These are phyloP conservation scores for Picochlorum sp. DNA, from an alignment of 139 green algal species.

Conservation along the genomic window DNA sequence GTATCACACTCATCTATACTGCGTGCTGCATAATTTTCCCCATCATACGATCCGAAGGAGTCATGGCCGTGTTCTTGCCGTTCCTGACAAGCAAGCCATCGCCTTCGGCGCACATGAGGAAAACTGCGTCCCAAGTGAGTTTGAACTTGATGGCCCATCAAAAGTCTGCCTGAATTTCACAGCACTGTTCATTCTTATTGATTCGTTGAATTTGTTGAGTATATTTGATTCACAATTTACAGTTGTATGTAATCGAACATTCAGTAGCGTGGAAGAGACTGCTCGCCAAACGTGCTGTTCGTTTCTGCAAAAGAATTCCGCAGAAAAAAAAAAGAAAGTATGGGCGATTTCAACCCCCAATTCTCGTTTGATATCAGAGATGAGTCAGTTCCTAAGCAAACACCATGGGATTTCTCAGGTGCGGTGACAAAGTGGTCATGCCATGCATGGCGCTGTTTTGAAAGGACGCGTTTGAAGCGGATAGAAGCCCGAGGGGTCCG, in stretches of 20 bases:
- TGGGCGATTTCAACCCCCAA: constrained; percentile 47
- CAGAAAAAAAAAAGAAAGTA: neutral
- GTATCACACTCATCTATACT: constrained; percentile 46
- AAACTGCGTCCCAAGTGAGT: too few species aligned
- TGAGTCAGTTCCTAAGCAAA: constrained; percentile 30
- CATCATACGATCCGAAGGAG: constrained; percentile 65
- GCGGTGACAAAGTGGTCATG: neutral
- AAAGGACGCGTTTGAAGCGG: neutral
- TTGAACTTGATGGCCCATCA: constrained; percentile 2
- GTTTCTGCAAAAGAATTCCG: too few species aligned
- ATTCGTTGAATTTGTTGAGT: too few species aligned
- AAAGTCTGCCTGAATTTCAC: neutral
- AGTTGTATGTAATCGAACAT: too few species aligned
- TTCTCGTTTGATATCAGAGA: constrained; percentile 57
- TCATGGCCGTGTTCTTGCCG: constrained; percentile 69
- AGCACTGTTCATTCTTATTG: too few species aligned
- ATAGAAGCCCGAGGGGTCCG: too few species aligned
- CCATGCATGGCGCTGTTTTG: neutral
- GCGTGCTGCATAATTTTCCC: constrained; percentile 80
- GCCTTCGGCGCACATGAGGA: constrained; percentile 3
- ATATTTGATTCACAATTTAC: too few species aligned
- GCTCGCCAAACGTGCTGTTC: too few species aligned
- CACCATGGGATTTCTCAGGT: constrained; percentile 73
- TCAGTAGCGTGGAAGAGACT: too few species aligned
- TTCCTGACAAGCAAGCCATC: constrained; percentile 47